phyloP scores from a whole-genome alignment of 306 rosid species.

The Inga oerstediana region DNA sequence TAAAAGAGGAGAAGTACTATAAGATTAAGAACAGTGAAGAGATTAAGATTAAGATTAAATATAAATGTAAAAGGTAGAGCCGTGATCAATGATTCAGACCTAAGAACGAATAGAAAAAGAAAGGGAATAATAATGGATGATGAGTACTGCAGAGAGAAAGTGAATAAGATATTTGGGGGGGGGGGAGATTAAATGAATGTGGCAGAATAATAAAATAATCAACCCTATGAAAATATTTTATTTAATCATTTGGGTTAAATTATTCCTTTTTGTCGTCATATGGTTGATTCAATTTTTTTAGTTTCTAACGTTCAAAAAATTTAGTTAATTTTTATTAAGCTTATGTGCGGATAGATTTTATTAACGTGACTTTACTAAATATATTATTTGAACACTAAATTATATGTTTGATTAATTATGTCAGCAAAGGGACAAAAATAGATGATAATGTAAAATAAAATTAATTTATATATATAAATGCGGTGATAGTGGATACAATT shows the following conservation, averaged over 20 bases:
- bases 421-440: background rate
- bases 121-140: conserved; percentile 34
- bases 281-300: background rate
- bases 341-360: background rate
- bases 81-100: conserved; percentile 56
- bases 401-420: background rate
- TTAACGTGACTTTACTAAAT: background rate
- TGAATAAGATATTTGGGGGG: conserved; percentile 36
- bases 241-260: conserved; percentile 8
- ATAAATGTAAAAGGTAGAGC: conserved; percentile 14
- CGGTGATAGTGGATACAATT: background rate
- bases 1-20: conserved; percentile 36
- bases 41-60: background rate
- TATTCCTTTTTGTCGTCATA: background rate
- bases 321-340: background rate
- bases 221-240: conserved; percentile 27
- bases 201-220: conserved; percentile 41
- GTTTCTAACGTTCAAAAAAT: background rate
- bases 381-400: background rate
- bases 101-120: conserved; percentile 57
- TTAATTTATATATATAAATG: background rate
- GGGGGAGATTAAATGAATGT: conserved; percentile 39
- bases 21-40: conserved; percentile 35
- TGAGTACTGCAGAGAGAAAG: conserved; percentile 40
- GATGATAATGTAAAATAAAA: background rate